A percentile compares a stretch with the other conserved stretches of the same genome.
phyloP scores from a whole-genome alignment of 2,329 filamentous ascomycete species.

The Exophiala sp. region DNA sequence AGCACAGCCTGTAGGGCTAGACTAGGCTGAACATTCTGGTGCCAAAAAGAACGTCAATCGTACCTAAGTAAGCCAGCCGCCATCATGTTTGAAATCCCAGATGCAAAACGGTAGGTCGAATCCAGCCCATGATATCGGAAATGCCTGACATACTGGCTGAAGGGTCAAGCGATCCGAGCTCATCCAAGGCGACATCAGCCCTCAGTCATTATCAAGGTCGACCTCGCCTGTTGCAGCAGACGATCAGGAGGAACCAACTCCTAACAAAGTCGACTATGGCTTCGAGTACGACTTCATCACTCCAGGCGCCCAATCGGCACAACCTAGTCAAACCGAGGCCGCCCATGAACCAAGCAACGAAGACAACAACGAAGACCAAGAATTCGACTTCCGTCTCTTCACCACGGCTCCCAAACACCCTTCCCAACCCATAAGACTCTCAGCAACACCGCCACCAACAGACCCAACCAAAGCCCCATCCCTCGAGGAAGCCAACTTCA shows the following conservation, averaged over 20 bases:
- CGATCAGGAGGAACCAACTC: neutral
- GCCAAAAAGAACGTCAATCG: neutral
- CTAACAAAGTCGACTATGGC: slow-evolving; percentile 13
- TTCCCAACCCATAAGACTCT: slow-evolving; percentile 14
- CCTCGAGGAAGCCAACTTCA: slow-evolving; percentile 11
- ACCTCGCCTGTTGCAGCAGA: neutral
- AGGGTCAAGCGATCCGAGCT: slow-evolving; percentile 19
- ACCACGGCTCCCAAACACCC: neutral
- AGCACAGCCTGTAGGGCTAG: neutral
- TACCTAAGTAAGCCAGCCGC: neutral
- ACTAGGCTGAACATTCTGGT: slow-evolving; percentile 1
- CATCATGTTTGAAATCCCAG: slow-evolving; percentile 19
- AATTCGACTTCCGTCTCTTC: slow-evolving; percentile 26
- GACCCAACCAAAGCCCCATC: slow-evolving; percentile 1
- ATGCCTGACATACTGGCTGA: neutral
- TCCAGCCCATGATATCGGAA: neutral
- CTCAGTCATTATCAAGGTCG: slow-evolving; percentile 8
- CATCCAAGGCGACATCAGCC: slow-evolving; percentile 10
- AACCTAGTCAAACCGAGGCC: neutral
- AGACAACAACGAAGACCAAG: slow-evolving; percentile 12
- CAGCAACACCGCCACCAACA: slow-evolving; percentile 15
- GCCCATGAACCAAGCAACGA: neutral
- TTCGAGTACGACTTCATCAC: slow-evolving; percentile 27
- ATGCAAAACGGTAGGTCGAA: slow-evolving; percentile 20
- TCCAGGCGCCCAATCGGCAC: neutral